Evolutionary conservation across 169 alveolate species (phyloP).

Genomic region (Cryptosporidium parvum): DNA sequence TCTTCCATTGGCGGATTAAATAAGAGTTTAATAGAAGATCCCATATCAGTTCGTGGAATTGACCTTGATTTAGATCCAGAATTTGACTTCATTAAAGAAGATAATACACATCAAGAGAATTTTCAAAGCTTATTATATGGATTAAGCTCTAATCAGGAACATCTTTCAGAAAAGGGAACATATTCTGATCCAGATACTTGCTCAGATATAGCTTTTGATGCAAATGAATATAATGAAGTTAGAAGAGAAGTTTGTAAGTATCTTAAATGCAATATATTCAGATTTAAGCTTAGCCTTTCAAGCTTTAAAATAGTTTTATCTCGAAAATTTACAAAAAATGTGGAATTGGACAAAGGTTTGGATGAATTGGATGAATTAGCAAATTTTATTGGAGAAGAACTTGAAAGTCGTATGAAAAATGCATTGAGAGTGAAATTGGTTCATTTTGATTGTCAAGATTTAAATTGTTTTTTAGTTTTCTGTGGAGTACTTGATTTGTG

Average conservation of each 20-base stretch:
- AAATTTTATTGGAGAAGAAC: slow-evolving; percentile 30
- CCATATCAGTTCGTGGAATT: neutral
- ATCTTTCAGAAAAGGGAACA: neutral
- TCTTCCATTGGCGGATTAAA: neutral
- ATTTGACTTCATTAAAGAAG: neutral
- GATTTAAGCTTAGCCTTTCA: neutral
- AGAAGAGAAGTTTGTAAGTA: slow-evolving; percentile 38
- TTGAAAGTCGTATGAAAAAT: slow-evolving; percentile 37
- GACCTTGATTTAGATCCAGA: neutral
- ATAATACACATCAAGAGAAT: neutral
- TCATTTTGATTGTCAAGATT: slow-evolving; percentile 20
- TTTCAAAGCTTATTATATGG: neutral
- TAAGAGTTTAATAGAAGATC: neutral
- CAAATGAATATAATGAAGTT: neutral
- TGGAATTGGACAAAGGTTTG: neutral
- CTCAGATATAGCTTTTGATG: neutral
- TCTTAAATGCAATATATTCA: slow-evolving; percentile 22
- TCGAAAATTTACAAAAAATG: slow-evolving; percentile 1
- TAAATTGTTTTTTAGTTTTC: slow-evolving; percentile 27
- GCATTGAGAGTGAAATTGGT: slow-evolving; percentile 11
- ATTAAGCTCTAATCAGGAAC: neutral
- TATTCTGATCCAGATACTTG: neutral
- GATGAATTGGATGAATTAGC: slow-evolving; percentile 16
- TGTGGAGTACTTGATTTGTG: slow-evolving; percentile 22
- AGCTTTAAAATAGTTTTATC: slow-evolving; percentile 3